phyloP scores from a whole-genome alignment of 192 early-diverging fungal species.

The Coemansia sp. region DNA sequence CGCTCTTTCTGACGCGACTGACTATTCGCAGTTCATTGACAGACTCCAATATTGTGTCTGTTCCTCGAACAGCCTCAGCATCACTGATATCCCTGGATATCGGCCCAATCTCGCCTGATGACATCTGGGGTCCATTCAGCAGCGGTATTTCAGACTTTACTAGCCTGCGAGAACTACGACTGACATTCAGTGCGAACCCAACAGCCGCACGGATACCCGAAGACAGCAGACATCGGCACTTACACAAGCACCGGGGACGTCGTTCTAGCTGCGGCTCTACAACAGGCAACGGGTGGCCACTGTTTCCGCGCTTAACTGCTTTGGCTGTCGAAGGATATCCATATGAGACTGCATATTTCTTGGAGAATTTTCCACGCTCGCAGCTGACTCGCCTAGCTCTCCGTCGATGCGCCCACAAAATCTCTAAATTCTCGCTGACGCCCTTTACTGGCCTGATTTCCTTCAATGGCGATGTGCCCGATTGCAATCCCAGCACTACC shows the following conservation, averaged over 20 bases:
- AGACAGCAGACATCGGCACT: not conserved
- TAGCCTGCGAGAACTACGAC: constrained; percentile 24
- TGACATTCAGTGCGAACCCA: constrained; percentile 11
- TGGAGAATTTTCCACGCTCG: constrained; percentile 43
- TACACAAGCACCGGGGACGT: not conserved
- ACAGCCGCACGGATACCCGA: not conserved
- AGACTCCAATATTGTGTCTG: not conserved
- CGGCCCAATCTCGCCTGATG: constrained; percentile 30
- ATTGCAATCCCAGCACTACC: constrained; percentile 2
- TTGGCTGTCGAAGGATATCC: constrained; percentile 29
- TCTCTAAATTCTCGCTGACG: constrained; percentile 15
- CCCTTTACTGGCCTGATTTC: constrained; percentile 13
- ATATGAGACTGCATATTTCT: constrained; percentile 23
- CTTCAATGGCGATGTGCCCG: constrained; percentile 15
- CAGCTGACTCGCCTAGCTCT: constrained; percentile 27
- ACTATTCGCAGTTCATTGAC: constrained; percentile 12
- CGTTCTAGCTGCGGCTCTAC: not conserved
- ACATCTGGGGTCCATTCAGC: constrained; percentile 35
- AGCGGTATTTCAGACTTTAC: constrained; percentile 1
- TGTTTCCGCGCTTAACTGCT: constrained; percentile 31
- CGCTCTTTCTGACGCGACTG: constrained; percentile 15
- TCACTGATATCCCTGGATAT: constrained; percentile 32
- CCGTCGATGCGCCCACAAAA: constrained; percentile 15
- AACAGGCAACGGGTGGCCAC: not conserved
- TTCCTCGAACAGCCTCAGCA: not conserved